Evolutionary conservation across 2,329 filamentous ascomycete genomes (phyloP), one percentile per base, ranked within the genome.

Genomic region (Penicillium griseofulvum): DNA sequence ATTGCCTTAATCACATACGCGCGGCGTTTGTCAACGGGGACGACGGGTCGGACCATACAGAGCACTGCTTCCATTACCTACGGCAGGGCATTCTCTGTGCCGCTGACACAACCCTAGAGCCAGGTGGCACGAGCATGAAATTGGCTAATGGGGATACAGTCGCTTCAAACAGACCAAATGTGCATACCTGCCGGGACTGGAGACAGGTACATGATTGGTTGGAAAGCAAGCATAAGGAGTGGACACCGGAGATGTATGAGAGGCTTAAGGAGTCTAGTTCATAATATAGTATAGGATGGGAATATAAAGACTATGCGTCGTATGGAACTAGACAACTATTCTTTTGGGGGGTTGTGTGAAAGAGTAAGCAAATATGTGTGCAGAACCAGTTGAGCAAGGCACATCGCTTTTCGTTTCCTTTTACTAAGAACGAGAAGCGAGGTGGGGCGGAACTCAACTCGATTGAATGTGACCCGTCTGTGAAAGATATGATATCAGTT

Each of bases 141-240:
- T 39, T 39, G 17, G 37, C 37, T 22, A 39, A 39, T 22, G 37
- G 37, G 37, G 17, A 39, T 39, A 39, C 12, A 39, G 37, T 39
- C n/a, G 37, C 37, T 22, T 14, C 37, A 10, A 17, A 28, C 3
- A 28, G 7, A 28, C 28, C 28, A 22, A 46, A 28, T n/a, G 43
- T 46, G n/a, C 43, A 46, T 46, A 46, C 43, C 28, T 46, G 43
- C n/a, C 43, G 43, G 28, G 43, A 46, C n/a, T 46, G 43, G 43
- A 46, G 28, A 33, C 43, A 46, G 28, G 43, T 46, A 28, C 17
- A 46, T 33, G 43, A 46, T 33, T 46, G 43, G 43, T 34, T 46
- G 43, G 43, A 33, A 22, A 46, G 4, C 14, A 16, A 46, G 43
- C 43, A 46, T 34, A 14, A n/a, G 17, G n/a, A 22, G n/a, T 46